Evolutionary conservation across 202 grass and related monocot genomes (phyloP).

Genomic region (Schoenoplectus tabernaemontani): DNA sequence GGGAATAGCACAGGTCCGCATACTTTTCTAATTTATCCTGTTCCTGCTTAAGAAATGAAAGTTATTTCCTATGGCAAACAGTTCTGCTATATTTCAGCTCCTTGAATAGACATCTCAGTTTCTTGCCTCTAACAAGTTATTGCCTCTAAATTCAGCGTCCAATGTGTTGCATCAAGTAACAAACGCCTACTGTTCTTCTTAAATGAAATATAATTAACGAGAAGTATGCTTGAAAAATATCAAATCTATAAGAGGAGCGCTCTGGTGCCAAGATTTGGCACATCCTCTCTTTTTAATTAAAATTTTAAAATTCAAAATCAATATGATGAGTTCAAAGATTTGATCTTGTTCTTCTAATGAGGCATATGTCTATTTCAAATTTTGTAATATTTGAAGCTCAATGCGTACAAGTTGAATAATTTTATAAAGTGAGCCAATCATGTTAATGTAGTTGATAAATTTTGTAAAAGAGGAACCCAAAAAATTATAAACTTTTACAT

Average conservation of each 20-base stretch:
- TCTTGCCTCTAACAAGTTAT: not conserved
- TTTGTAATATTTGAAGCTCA: not conserved
- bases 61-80: not conserved
- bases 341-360: not conserved
- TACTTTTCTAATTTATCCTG: not conserved
- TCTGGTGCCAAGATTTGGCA: not conserved
- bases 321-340: not conserved
- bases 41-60: not conserved
- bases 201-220: constrained; percentile 4
- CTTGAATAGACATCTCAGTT: not conserved
- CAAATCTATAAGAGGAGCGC: not conserved
- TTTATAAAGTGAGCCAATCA: not conserved
- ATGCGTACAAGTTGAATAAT: not conserved
- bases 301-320: not conserved
- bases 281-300: not conserved
- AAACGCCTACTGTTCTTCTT: not conserved
- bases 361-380: not conserved
- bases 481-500: not conserved
- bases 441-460: not conserved
- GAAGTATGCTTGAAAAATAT: not conserved
- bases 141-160: not conserved
- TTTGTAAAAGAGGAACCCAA: not conserved
- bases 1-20: constrained; percentile 56
- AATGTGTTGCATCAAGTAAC: not conserved
- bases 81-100: not conserved